Evolutionary conservation across 257 asterid genomes (phyloP).

Genomic region (Perilla frutescens): DNA sequence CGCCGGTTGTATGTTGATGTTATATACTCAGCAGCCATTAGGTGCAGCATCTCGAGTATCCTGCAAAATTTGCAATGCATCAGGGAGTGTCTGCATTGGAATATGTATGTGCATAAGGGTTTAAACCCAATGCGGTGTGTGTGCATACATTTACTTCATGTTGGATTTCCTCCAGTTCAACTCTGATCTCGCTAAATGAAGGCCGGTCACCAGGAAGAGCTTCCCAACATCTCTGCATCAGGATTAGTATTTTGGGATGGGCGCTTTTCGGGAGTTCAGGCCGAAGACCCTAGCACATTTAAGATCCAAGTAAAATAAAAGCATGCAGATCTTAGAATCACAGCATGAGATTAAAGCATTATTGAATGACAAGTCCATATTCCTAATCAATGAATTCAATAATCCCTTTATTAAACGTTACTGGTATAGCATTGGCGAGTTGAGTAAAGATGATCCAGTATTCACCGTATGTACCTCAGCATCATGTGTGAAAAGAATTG

Average conservation of each 20-base stretch:
- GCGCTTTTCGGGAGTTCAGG: constrained; percentile 72
- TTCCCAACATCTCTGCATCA: constrained; percentile 93
- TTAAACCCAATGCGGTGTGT: neutral
- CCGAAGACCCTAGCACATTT: constrained; percentile 74
- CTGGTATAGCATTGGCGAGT: too few relatives aligned
- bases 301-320: neutral
- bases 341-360: neutral
- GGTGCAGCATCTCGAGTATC: constrained; percentile 42
- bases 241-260: constrained; percentile 65
- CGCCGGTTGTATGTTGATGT: constrained; percentile 30
- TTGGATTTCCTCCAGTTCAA: constrained; percentile 69
- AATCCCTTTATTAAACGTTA: neutral
- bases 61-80: constrained; percentile 40
- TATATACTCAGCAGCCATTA: constrained; percentile 43
- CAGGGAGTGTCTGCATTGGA: neutral
- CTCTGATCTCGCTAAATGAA: constrained; percentile 61
- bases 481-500: neutral
- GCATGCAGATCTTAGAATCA: neutral
- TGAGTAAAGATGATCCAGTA: neutral
- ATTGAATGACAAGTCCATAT: neutral
- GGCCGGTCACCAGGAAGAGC: constrained; percentile 74
- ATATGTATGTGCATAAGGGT: constrained; percentile 29
- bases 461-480: neutral
- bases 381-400: neutral
- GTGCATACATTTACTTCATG: constrained; percentile 60